Evolutionary conservation across 2,329 filamentous ascomycete species (phyloP), one percentile per base, ranked within the genome.

Genomic region (Chrysoporthe puriensis): DNA sequence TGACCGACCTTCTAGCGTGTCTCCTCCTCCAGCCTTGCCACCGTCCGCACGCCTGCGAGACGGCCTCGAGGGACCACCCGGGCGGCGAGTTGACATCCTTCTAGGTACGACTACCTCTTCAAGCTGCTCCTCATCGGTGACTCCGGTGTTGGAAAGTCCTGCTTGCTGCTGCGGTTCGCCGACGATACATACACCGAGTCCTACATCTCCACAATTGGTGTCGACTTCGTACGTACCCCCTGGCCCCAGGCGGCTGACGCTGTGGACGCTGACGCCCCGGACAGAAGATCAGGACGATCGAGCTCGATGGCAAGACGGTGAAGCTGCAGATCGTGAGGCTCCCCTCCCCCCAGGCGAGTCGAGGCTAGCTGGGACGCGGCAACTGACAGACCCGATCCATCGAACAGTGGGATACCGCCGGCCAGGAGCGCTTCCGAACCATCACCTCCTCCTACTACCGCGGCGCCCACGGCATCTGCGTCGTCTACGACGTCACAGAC

Each of bases 51-150:
- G 21, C 16, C 32, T 16, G 14, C 46, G 48, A 6, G 21, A 34
- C 56, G 40, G 50, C n/a, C 65, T 34, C 42, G 59, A 61, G 58
- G 9, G 4, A 21, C 18, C 54, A 62, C 52, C 14, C 64, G 34
- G n/a, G 44, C 32, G 26, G 66, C 62, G 64, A 62, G 46, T 75
- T 78, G 67, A 79, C 70, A 69, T 32, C 36, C 34, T 61, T 67
- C 69, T 79, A 98, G 96, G 96, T 99, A 99, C 92, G 96, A 99
- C 82, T 99, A 99, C 83, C 94, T 99, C 79, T 99, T 99, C 90
- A 99, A 99, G 90, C 94, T 99, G 74, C 93, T 99, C 83, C 95
- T 99, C 86, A 99, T 99, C 90, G 96, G 96, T 83, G 96, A 99
- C 82, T 99, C 96, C 81, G 96, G 96, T 90, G 96, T 99, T 78